Conservation (phyloP, 2,329 filamentous ascomycete species). For the Paecilomyces sp. region DNA sequence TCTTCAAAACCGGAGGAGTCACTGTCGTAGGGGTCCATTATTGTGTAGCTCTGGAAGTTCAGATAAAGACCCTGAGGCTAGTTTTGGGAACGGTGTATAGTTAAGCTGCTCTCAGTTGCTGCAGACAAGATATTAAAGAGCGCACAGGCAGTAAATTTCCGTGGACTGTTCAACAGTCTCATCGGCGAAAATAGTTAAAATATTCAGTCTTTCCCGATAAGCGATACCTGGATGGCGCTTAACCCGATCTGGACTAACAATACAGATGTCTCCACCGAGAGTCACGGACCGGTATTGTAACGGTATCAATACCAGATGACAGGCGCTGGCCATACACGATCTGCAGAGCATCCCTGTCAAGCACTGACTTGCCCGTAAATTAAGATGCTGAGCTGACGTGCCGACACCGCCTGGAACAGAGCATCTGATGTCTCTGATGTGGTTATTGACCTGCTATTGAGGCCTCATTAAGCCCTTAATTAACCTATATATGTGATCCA, state of each 20-base stretch:
- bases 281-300: background rate
- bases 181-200: constrained; percentile 3
- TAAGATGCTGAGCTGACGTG: background rate
- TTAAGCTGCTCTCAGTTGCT: background rate
- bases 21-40: constrained; percentile 76
- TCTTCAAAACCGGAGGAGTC: constrained; percentile 68
- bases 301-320: background rate
- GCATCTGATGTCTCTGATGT: constrained; percentile 6
- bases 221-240: constrained; percentile 11
- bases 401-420: background rate
- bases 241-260: constrained; percentile 5
- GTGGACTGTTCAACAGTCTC: background rate
- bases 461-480: background rate
- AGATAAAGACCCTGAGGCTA: background rate
- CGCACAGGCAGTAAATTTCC: background rate
- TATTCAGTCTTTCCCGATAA: constrained; percentile 9
- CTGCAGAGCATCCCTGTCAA: background rate
- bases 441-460: constrained; percentile 6
- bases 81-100: background rate
- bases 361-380: background rate
- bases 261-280: background rate
- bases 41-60: background rate
- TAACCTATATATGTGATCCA: background rate
- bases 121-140: background rate
- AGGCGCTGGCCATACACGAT: background rate